Evolutionary conservation across 805 yeast genomes (phyloP), one percentile per base, ranked within the genome.

Genomic region (Saturnispora sekii): DNA sequence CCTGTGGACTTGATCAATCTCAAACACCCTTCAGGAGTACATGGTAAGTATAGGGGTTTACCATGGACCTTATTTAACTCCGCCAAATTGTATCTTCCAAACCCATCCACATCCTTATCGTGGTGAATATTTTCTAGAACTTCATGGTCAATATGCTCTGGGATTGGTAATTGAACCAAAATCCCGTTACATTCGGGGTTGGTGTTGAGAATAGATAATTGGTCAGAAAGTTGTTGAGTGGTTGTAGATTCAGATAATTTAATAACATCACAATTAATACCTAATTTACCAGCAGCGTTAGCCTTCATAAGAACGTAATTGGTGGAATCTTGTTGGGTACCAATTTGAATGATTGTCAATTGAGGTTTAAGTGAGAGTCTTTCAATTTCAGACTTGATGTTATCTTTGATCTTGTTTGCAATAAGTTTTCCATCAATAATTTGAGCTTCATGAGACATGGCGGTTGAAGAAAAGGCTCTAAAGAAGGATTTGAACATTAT

Each of bases 21-120:
- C 64, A 84, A 73, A 53, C 83, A 77, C 26, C 94, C 95, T 62
- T 81, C 74, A 43, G 95, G 95, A 16, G 95, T 84, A 61, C 94
- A 84, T 34, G 95, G 94, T 56, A 81, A 67, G 62, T 79, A 84
- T 46, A 62, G 61, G 33, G 94, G 93, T 17, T 68, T 57, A 35
- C 90, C 93, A 48, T 79, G 81, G 59, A 74, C 79, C 59, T 84
- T 84, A 52, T 82, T 71, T 52, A 84, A 68, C 58, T 83, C 89
- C 46, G 93, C 93, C 35, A 81, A 79, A 60, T 84, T 84, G 66
- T 62, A 76, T 46, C 85, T 80, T 44, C 84, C 85, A 56, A 84
- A 83, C 1, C 95, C 95, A 61, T 84, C 95, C 33, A 84, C 90
- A 56, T 84, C 95, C 59, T 84, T 84, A 42, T 70, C 69, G 18